Conservation (phyloP, 1,284 basidiomycete species). For the Spongispora temasekensis region DNA sequence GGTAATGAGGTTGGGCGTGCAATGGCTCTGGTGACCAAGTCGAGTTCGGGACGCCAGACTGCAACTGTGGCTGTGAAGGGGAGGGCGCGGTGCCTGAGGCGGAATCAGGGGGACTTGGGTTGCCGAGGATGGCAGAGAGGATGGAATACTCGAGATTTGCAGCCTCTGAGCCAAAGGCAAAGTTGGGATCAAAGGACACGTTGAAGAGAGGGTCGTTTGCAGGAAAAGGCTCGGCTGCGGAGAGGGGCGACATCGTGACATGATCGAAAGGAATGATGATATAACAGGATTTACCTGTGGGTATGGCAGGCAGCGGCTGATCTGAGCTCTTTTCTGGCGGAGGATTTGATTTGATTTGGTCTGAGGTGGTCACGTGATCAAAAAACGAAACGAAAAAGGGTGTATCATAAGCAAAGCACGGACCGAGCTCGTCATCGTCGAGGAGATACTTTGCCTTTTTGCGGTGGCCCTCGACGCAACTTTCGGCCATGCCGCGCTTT, state of each 20-base stretch:
- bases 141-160: constrained; percentile 93
- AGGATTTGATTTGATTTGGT: constrained; percentile 56
- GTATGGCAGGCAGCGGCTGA: constrained; percentile 29
- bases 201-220: constrained; percentile 63
- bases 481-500: constrained; percentile 88
- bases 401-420: constrained; percentile 35
- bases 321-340: constrained; percentile 23
- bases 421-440: constrained; percentile 90
- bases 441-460: constrained; percentile 98
- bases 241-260: constrained; percentile 2
- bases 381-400: constrained; percentile 20
- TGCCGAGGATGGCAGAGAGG: constrained; percentile 86
- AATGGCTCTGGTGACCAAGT: constrained; percentile 46
- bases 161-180: constrained; percentile 80
- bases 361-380: constrained; percentile 49
- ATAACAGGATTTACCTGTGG: constrained; percentile 29
- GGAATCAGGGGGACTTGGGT: constrained; percentile 63
- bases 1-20: constrained; percentile 34
- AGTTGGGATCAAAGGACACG: constrained; percentile 61
- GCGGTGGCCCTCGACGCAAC: constrained; percentile 91
- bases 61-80: constrained; percentile 41
- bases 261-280: background rate
- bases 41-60: constrained; percentile 42
- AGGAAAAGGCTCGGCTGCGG: constrained; percentile 49
- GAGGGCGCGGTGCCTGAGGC: constrained; percentile 45